Evolutionary conservation across 2,329 filamentous ascomycete species (phyloP), one percentile per base, ranked within the genome.

Genomic region (Bretziella fagacearum): DNA sequence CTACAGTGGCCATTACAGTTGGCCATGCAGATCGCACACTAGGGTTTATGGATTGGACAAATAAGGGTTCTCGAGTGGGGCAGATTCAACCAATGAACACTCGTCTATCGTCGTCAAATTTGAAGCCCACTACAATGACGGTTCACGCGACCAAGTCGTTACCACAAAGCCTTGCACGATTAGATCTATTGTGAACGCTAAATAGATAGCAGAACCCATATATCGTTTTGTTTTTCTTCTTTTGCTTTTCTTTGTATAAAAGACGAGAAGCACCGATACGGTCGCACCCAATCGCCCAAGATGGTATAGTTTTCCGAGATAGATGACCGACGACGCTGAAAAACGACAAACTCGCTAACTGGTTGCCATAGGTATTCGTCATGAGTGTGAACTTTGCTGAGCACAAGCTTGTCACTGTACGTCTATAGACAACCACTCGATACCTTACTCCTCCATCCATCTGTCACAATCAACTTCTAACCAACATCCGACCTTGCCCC

Each of bases 321-420:
- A n/a, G n/a, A n/a, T n/a, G n/a, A n/a, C n/a, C n/a, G n/a, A n/a
- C n/a, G n/a, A n/a, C n/a, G n/a, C n/a, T n/a, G n/a, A n/a, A n/a
- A n/a, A n/a, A n/a, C n/a, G n/a, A n/a, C n/a, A n/a, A n/a, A n/a
- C n/a, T n/a, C n/a, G 4, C 47, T 41, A 47, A 50, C 47, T 23
- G 8, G 11, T n/a, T 6, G 10, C 2, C 15, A 8, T 35, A 85
- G 84, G 81, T 87, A 58, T 84, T 91, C 68, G 79, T 96, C 58
- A 71, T 89, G 59, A 84, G 84, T 57, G 70, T 84, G 68, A 87
- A 82, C 68, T 95, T 96, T 68, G 68, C 75, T 56, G 87, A 94
- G 66, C 66, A 69, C 57, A 79, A 80, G 63, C 74, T 95, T 59
- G 80, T 96, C 61, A 81, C 82, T 70, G 85, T 84, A 76, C 62